phyloP scores from a whole-genome alignment of 2,329 filamentous ascomycete species.

The Graphium sp. region DNA sequence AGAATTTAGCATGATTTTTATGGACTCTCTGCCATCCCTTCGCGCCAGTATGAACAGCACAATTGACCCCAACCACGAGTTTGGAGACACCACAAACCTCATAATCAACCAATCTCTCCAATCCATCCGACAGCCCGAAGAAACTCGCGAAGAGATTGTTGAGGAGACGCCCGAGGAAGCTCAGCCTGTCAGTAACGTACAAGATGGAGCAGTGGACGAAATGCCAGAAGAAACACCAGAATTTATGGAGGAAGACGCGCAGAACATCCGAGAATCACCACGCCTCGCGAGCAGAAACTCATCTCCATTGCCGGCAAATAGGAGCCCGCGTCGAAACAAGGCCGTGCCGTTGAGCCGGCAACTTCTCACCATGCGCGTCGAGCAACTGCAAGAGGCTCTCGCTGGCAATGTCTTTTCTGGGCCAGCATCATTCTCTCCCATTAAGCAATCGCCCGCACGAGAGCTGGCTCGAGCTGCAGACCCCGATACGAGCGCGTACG shows the following conservation, averaged over 20 bases:
- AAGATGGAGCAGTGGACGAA: neutral
- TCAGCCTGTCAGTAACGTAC: neutral
- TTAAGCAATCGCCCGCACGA: slow-evolving; percentile 4
- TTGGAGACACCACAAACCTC: slow-evolving; percentile 37
- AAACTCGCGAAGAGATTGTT: slow-evolving; percentile 1
- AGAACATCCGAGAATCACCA: neutral
- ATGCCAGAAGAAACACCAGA: neutral
- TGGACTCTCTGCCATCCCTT: slow-evolving; percentile 34
- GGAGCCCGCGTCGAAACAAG: slow-evolving; percentile 18
- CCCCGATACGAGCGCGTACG: slow-evolving; percentile 20
- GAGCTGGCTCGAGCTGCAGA: slow-evolving; percentile 7
- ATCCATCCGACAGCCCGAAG: slow-evolving; percentile 18
- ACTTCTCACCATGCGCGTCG: slow-evolving; percentile 14
- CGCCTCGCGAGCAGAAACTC: neutral
- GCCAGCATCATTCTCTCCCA: neutral
- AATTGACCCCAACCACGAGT: slow-evolving; percentile 19
- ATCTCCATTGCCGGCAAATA: slow-evolving; percentile 3
- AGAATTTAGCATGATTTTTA: slow-evolving; percentile 42
- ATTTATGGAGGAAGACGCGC: neutral
- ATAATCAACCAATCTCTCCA: slow-evolving; percentile 40
- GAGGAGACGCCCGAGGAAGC: slow-evolving; percentile 3
- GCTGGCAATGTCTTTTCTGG: too few relatives aligned
- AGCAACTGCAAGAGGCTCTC: slow-evolving; percentile 7
- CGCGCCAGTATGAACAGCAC: slow-evolving; percentile 20
- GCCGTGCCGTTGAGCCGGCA: slow-evolving; percentile 15